Conservation (phyloP, 768 basidiomycete genomes). For the Baorangia bicolor region DNA sequence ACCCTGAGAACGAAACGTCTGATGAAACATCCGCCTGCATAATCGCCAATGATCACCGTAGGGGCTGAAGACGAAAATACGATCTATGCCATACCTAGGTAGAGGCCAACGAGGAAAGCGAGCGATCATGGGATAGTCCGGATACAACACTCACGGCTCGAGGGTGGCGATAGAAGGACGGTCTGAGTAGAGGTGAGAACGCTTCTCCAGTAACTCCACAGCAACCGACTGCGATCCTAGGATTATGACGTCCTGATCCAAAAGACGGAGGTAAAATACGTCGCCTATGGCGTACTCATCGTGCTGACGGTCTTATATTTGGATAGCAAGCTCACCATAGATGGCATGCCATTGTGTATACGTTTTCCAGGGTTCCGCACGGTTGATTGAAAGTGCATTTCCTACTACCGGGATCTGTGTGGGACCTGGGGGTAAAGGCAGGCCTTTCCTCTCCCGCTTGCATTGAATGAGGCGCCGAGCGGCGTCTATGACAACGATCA, state of each 20-base stretch:
- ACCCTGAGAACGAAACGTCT: conserved; percentile 3
- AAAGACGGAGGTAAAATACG: background rate
- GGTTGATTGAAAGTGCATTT: background rate
- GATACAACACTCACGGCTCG: background rate
- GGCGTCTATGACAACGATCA: background rate
- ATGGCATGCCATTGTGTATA: background rate
- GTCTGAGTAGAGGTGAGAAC: background rate
- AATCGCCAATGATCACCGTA: conserved; percentile 8
- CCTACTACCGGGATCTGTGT: background rate
- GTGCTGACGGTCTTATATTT: background rate
- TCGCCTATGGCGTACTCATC: background rate
- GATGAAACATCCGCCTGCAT: conserved; percentile 10
- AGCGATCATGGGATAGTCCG: background rate
- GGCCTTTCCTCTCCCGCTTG: background rate
- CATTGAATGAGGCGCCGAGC: background rate
- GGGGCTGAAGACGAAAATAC: conserved; percentile 2
- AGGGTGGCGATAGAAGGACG: background rate
- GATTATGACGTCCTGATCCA: background rate
- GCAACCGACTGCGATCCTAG: background rate
- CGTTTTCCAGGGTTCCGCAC: background rate
- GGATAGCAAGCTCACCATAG: background rate
- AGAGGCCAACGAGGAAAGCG: background rate
- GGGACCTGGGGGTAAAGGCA: background rate
- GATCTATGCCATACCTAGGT: conserved; percentile 4
- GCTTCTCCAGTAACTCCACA: background rate